A percentile compares a stretch with the other conserved stretches of the same genome.
Conservation (phyloP, 2,329 filamentous ascomycete genomes). For the Rhynchosporium agropyri region DNA sequence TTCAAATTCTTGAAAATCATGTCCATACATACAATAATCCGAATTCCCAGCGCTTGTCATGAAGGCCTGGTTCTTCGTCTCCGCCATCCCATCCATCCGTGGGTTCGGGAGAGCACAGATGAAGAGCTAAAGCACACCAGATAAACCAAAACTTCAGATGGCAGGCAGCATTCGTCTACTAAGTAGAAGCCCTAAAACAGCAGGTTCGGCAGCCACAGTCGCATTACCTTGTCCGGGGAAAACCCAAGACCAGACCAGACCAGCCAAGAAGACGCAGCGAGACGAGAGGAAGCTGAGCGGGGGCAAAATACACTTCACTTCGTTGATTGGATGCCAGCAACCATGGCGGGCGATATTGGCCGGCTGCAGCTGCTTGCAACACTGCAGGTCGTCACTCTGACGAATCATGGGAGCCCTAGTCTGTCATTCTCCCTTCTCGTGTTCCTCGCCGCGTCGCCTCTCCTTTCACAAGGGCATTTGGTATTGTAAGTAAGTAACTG, state of each 20-base stretch:
- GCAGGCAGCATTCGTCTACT: constrained; percentile 5
- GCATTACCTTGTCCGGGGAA: constrained; percentile 5
- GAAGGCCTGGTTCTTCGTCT: too few relatives aligned
- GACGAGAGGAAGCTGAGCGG: not conserved
- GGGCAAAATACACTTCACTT: not conserved
- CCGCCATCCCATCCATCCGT: not conserved
- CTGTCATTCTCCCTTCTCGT: constrained; percentile 4
- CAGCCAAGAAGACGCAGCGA: not conserved
- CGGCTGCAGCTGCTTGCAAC: constrained; percentile 8
- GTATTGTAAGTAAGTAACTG: too few relatives aligned
- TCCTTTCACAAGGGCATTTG: too few relatives aligned
- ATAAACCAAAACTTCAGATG: constrained; percentile 5
- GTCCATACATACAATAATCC: too few relatives aligned
- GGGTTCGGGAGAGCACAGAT: not conserved
- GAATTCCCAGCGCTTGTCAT: too few relatives aligned
- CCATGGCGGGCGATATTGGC: not conserved
- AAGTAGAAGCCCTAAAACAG: not conserved
- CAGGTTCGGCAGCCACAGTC: not conserved
- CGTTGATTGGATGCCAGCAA: constrained; percentile 9
- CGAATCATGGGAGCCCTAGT: constrained; percentile 26
- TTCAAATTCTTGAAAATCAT: not conserved
- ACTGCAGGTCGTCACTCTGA: constrained; percentile 32
- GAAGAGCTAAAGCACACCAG: not conserved
- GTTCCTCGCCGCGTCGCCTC: too few relatives aligned
- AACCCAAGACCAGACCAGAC: not conserved